Evolutionary conservation across 2,329 filamentous ascomycete genomes (phyloP).

Genomic region (Fusarium sp.): DNA sequence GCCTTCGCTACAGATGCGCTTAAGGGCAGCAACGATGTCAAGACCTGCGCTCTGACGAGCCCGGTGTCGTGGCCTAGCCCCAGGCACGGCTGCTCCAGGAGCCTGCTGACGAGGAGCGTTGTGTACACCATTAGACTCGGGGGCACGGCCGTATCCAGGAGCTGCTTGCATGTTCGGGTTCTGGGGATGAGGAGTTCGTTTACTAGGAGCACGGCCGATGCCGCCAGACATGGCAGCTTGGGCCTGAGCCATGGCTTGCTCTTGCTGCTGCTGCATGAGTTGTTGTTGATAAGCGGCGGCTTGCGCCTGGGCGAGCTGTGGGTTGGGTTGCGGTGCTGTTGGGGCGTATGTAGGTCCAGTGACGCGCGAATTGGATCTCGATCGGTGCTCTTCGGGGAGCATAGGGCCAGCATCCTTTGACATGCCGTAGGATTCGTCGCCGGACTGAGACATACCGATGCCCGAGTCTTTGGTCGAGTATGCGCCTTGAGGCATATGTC

Average conservation of each 20-base stretch:
- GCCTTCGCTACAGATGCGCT: conserved; percentile 88
- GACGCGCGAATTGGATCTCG: conserved; percentile 72
- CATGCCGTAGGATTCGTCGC: conserved; percentile 63
- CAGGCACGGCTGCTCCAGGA: conserved; percentile 53
- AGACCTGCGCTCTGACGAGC: conserved; percentile 80
- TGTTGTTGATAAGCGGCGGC: conserved; percentile 67
- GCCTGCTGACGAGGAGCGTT: conserved; percentile 50
- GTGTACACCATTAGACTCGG: conserved; percentile 45
- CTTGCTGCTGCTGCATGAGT: conserved; percentile 82
- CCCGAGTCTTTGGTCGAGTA: conserved; percentile 70
- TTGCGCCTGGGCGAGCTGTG: conserved; percentile 49
- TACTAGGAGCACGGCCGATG: conserved; percentile 77
- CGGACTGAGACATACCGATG: conserved; percentile 67
- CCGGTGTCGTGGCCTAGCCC: conserved; percentile 77
- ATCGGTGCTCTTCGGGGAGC: conserved; percentile 73
- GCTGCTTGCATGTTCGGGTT: conserved; percentile 37
- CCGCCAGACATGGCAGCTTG: conserved; percentile 80
- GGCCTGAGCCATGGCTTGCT: conserved; percentile 81
- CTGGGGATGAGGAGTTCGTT: conserved; percentile 62
- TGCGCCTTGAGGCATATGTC: conserved; percentile 60
- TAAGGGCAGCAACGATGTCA: conserved; percentile 84
- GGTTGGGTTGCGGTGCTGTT: conserved; percentile 50
- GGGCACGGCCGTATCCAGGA: conserved; percentile 43
- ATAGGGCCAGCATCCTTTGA: conserved; percentile 67
- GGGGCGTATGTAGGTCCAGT: conserved; percentile 64